Evolutionary conservation across 495 filamentous ascomycete species (phyloP), one percentile per base, ranked within the genome.

Genomic region (Aspergillus incahuasiensis): DNA sequence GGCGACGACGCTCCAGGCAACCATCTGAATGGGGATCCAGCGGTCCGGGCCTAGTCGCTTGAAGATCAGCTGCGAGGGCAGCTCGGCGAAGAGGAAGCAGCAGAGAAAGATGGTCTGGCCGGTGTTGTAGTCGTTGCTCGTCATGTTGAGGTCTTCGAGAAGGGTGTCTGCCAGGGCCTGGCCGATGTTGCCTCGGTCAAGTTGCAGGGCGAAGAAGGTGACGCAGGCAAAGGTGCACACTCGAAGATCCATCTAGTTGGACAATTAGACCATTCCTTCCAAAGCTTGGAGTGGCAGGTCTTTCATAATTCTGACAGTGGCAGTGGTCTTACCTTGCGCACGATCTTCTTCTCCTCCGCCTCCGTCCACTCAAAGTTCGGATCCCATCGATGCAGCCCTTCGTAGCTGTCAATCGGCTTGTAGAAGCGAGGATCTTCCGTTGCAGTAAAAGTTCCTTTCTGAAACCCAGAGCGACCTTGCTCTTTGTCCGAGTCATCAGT

Each of bases 1-100:
- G 0, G 88, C 87, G 25, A 92, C 82, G 7, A 91, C 56, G 62
- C 84, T 88, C 87, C 90, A 95, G 4, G 79, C 74, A 0, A 90
- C 71, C 81, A 92, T 92, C 60, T 92, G 89, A 22, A 86, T 71
- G 0, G 90, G 89, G 48, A 96, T 92, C 88, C 90, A 95, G 25
- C 82, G 79, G 65, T 95, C 90, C 0, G 90, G 89, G 0, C 91
- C 91, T 21, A 92, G 55, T 65, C 78, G 80, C 63, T 92, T 91
- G 21, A 78, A 82, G 19, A 91, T 67, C 0, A 91, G 72, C 60
- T 91, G 88, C 0, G 87, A 90, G 0, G 88, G 88, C 11, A 91
- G 69, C 61, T 91, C 87, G 0, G 88, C 85, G 15, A 76, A 69
- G 3, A 91, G 69, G 16, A 64, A 91, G 90, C 2, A 67, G 73